phyloP scores from a whole-genome alignment of 2,329 filamentous ascomycete species.

The Botrytis cinerea region DNA sequence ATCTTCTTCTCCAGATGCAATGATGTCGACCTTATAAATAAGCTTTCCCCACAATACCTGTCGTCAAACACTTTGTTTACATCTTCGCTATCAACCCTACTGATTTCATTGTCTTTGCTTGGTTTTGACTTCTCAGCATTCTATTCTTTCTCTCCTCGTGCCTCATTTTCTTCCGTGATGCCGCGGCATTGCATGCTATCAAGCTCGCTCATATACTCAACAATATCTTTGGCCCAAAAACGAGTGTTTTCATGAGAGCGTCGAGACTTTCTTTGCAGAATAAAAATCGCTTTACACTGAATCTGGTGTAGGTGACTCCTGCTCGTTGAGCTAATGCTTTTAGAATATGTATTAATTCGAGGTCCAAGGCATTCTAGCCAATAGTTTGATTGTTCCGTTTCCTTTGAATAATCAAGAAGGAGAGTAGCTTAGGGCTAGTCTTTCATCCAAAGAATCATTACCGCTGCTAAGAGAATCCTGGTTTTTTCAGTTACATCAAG shows the following conservation, averaged over 20 bases:
- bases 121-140: background rate
- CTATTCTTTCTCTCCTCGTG: background rate
- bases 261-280: background rate
- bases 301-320: background rate
- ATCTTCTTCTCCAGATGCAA: background rate
- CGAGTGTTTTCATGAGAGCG: background rate
- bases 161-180: no score
- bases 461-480: background rate
- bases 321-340: background rate
- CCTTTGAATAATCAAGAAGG: background rate
- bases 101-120: background rate
- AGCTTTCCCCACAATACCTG: background rate
- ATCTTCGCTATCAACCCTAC: rapidly evolving
- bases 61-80: background rate
- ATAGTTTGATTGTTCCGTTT: background rate
- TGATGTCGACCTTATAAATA: background rate
- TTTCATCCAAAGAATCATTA: constrained; percentile 1
- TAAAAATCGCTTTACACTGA: background rate
- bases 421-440: background rate
- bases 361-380: background rate
- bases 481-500: background rate
- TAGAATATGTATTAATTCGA: background rate
- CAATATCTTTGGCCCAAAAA: background rate
- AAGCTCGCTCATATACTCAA: background rate
- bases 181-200: background rate